Evolutionary conservation across 1,284 basidiomycete genomes (phyloP).

Genomic region (Rhodotorula sp.): DNA sequence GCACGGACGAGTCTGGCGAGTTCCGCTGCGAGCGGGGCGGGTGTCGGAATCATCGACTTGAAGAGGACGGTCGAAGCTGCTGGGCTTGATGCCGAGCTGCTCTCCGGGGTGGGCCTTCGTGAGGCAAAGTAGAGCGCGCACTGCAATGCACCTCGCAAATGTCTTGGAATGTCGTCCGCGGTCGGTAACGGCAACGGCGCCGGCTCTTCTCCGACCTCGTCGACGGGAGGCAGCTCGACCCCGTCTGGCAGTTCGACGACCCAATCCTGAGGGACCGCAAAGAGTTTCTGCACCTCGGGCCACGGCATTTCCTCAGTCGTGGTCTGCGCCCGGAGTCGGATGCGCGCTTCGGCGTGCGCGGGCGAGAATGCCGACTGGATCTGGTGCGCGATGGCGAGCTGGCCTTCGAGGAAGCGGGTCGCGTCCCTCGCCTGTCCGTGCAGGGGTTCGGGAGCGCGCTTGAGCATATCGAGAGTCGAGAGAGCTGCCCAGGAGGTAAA

Average conservation of each 20-base stretch:
- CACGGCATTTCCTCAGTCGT: slow-evolving; percentile 24
- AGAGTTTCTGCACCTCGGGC: slow-evolving; percentile 24
- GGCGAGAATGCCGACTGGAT: slow-evolving; percentile 15
- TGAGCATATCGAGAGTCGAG: slow-evolving; percentile 38
- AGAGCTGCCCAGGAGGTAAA: slow-evolving; percentile 13
- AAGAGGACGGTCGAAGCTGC: neutral
- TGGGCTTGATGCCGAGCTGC: neutral
- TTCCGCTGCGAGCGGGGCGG: slow-evolving; percentile 4
- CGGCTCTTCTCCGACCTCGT: neutral
- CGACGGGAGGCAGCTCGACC: neutral
- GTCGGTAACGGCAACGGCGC: slow-evolving; percentile 15
- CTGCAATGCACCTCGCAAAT: slow-evolving; percentile 27
- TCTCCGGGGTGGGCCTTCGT: neutral
- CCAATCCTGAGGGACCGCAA: slow-evolving; percentile 14
- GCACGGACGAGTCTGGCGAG: slow-evolving; percentile 8
- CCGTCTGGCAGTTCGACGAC: slow-evolving; percentile 1
- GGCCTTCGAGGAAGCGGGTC: slow-evolving; percentile 36
- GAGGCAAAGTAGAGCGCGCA: slow-evolving; percentile 27
- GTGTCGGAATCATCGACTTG: slow-evolving; percentile 7
- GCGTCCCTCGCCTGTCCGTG: slow-evolving; percentile 28
- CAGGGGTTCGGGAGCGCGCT: slow-evolving; percentile 25
- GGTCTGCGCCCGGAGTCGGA: slow-evolving; percentile 26
- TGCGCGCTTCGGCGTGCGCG: slow-evolving; percentile 13
- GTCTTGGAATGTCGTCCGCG: slow-evolving; percentile 26
- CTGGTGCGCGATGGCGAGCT: slow-evolving; percentile 33